These are phyloP conservation scores for Arthrobotrys entomopaga DNA, from an alignment of 2,329 filamentous ascomycete genomes.

Conservation along the genomic window DNA sequence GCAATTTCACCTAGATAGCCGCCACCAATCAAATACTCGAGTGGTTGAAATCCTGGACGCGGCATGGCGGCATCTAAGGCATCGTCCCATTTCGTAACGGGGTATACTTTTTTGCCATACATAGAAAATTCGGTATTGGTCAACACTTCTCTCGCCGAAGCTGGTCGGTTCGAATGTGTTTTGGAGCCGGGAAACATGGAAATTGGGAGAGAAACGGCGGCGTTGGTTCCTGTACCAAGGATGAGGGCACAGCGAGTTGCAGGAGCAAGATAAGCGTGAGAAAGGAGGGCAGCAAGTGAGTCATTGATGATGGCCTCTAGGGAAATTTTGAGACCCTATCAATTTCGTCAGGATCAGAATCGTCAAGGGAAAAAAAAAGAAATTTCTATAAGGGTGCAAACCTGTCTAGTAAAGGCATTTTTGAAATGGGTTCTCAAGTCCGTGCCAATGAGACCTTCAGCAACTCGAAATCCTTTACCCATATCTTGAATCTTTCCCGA, in stretches of 20 bases:
- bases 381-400: slow-evolving; percentile 65
- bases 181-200: slow-evolving; percentile 64
- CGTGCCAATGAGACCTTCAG: slow-evolving; percentile 35
- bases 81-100: slow-evolving; percentile 71
- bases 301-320: slow-evolving; percentile 66
- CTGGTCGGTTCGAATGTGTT: slow-evolving; percentile 23
- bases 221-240: slow-evolving; percentile 74
- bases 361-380: slow-evolving; percentile 4
- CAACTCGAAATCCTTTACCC: slow-evolving; percentile 59
- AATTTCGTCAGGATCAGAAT: slow-evolving; percentile 67
- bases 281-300: slow-evolving; percentile 73
- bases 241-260: slow-evolving; percentile 73
- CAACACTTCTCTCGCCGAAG: slow-evolving; percentile 66
- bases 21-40: slow-evolving; percentile 73
- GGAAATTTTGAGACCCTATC: slow-evolving; percentile 35
- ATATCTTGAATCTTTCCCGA: slow-evolving; percentile 66
- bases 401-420: slow-evolving; percentile 68
- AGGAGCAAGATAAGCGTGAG: slow-evolving; percentile 69
- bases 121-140: slow-evolving; percentile 76
- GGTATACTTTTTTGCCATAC: slow-evolving; percentile 71
- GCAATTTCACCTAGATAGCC: slow-evolving; percentile 75
- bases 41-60: slow-evolving; percentile 70
- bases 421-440: slow-evolving; percentile 47
- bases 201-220: slow-evolving; percentile 72
- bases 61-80: slow-evolving; percentile 67